phyloP scores from a whole-genome alignment of 2,329 filamentous ascomycete species.

The Exophiala xenobiotica region DNA sequence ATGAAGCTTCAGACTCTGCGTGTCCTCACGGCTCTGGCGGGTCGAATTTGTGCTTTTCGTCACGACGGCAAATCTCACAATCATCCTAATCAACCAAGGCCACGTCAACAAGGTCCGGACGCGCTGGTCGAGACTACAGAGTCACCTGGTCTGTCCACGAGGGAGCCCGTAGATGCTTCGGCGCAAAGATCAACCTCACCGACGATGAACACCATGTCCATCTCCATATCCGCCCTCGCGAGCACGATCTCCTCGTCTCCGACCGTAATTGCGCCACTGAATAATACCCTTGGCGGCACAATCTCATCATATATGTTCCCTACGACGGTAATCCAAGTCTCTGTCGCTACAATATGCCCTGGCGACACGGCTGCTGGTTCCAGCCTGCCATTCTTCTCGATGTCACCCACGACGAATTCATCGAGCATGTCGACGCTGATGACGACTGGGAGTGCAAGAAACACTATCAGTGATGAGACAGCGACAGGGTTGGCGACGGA shows the following conservation, averaged over 20 bases:
- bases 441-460: too few relatives aligned
- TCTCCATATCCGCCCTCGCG: too few relatives aligned
- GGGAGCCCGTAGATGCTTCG: too few relatives aligned
- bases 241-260: too few relatives aligned
- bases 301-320: constrained; percentile 19
- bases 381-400: constrained; percentile 10
- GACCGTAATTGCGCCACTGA: too few relatives aligned
- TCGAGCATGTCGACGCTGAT: neutral
- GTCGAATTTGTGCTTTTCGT: constrained; percentile 2
- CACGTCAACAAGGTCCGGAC: constrained; percentile 4
- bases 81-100: constrained; percentile 13
- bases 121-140: constrained; percentile 5
- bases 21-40: constrained; percentile 9
- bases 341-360: constrained; percentile 27
- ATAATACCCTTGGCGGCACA: constrained; percentile 2
- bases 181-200: neutral
- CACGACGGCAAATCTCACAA: constrained; percentile 17
- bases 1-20: neutral
- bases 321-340: constrained; percentile 21
- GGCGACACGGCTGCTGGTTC: constrained; percentile 10
- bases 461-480: too few relatives aligned
- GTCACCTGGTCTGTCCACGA: too few relatives aligned
- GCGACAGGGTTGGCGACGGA: neutral
- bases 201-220: neutral
- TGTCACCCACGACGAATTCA: neutral